Base-by-base conservation (phyloP, 495 filamentous ascomycete genomes). In the Penicillium riverlandense region DNA sequence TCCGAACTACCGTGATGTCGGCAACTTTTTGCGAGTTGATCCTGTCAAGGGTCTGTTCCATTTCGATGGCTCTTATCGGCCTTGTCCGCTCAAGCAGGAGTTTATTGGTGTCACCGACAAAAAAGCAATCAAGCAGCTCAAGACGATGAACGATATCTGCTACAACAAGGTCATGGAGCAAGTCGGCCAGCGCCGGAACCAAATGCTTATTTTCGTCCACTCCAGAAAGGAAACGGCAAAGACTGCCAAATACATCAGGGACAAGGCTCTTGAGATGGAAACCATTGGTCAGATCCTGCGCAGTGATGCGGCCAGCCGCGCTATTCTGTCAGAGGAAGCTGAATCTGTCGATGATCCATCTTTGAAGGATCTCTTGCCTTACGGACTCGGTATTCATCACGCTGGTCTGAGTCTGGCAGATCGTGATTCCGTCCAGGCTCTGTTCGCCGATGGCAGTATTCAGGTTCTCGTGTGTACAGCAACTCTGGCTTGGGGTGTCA, bases 191-290 rank as follows among this genome's bases (percentile, higher is more conserved):
- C 83, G 91, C 47, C 78, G 83, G 44, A 90, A 95, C 54, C 92
- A 99, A 65, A 96, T 99, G 89, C 79, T 99, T 35, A 91, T 99
- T 39, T 99, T 99, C 53, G 92, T 97, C 13, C 92, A 99, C 58
- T 99, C 92, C 16, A 72, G 92, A 44, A 99, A 99, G 60, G 92
- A 99, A 57, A 99, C 92, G 0, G 89, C 90, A 6, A 99, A 97
- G 65, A 99, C 92, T 0, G 92, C 91, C 6, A 88, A 85, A 63
- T 96, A 95, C 61, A 86, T 99, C 55, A 75, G 90, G 40, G 92
- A 99, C 69, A 96, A 96, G 63, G 92, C 94, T 1, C 58, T 97
- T 8, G 92, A 99, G 59, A 76, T 86, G 76, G 92, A 96, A 56
- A 96, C 91, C 0, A 99, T 99, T 45, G 88, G 90, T 29, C 88